Percentiles rank a stretch among this genome's conserved stretches.
phyloP scores from a whole-genome alignment of 805 yeast genomes.

The Kluyveromyces lactis region DNA sequence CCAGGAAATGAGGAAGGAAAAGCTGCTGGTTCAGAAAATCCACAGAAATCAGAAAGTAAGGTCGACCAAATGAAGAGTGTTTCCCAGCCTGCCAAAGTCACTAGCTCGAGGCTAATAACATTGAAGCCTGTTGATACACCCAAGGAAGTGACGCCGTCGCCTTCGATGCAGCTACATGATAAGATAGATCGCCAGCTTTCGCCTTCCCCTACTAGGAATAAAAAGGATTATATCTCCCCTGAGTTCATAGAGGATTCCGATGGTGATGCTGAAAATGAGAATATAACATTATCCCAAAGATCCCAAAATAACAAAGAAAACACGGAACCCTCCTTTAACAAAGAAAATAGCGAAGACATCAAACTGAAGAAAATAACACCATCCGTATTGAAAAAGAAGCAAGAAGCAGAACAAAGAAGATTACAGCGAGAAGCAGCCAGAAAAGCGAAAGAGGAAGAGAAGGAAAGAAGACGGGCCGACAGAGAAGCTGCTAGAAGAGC shows the following conservation, averaged over 20 bases:
- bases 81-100: no score
- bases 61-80: neutral
- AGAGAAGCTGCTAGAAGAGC: slow-evolving; percentile 9
- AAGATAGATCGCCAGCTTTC: slow-evolving; percentile 3
- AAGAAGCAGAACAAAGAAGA: slow-evolving; percentile 10
- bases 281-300: neutral
- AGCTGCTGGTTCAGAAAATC: neutral
- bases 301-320: neutral
- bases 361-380: slow-evolving; percentile 5
- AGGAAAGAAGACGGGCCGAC: slow-evolving; percentile 8
- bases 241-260: slow-evolving; percentile 10
- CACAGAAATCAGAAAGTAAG: neutral
- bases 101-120: neutral
- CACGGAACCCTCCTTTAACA: neutral
- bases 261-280: slow-evolving; percentile 5
- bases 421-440: slow-evolving; percentile 11
- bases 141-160: neutral
- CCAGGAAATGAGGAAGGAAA: neutral
- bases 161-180: neutral
- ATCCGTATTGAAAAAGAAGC: slow-evolving; percentile 8
- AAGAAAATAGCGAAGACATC: neutral
- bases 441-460: slow-evolving; percentile 9
- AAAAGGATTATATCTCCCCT: slow-evolving; percentile 7
- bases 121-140: neutral
- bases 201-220: slow-evolving; percentile 7